Base-by-base conservation (phyloP, 768 basidiomycete genomes). In the Russula emetica region DNA sequence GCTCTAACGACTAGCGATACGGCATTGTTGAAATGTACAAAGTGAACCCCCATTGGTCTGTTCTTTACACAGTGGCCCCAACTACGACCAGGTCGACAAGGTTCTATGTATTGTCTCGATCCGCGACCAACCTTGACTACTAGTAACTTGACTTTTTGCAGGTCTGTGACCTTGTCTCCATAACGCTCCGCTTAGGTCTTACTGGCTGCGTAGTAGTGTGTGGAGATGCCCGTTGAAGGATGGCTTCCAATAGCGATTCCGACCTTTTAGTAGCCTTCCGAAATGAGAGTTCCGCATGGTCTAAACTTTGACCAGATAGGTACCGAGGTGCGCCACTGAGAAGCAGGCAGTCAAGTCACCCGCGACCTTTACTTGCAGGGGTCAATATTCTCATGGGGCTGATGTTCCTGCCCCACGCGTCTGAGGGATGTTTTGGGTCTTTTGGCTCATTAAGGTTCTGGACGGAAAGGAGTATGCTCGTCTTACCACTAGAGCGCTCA, bases 391-490 rank as follows among this genome's bases (percentile, higher is more conserved):
- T 85, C 16, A 30, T 84, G 85, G 85, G 85, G 85, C 16, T 72
- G 5, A 70, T 86, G 6, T 73, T 87, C 40, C 85, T 84, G 82
- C 74, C 85, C 3, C 86, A 87, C 55, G 78, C 85, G 1, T 77
- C 80, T 8, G 80, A 80, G 0, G 11, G 81, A 14, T 80, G 79
- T 1, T 87, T 87, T 74, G 86, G 87, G 69, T 80, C 79, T 1
- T 87, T 87, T 74, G 86, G 87, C 70, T 80, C 79, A 20, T 75
- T 86, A 16, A 80, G 86, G 0, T 83, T 87, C 70, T 74, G 86
- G 16, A 76, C 86, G 22, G 85, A 85, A 81, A 66, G 18, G 76
- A 67, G 8, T 5, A 14, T 18, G 32, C 11, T 34, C 52, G 8
- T 42, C 44, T 3, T 7, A 13, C 16, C 28, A 52, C 14, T 47